Evolutionary conservation across 2,329 filamentous ascomycete species (phyloP), one percentile per base, ranked within the genome.

Genomic region (Peltaster fructicola): DNA sequence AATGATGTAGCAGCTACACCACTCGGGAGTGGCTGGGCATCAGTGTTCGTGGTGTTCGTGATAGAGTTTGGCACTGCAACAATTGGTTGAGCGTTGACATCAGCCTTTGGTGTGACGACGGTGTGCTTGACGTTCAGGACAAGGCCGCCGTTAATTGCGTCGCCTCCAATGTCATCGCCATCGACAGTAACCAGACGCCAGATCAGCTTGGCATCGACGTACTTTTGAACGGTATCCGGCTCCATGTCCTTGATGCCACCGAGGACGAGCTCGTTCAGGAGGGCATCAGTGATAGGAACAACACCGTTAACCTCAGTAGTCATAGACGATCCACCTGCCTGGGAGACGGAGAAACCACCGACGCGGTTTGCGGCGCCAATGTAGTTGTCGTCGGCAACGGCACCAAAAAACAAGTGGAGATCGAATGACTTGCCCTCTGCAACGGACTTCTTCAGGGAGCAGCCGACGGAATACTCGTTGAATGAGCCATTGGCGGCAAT

Each of bases 311-410:
- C 28, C 5, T 17, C 14, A 15, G 15, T 30, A 9, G 16, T 21
- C 4, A 13, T 15, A 22, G 16, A 23, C 10, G 20, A 21, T 2
- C 24, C 24, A n/a, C 13, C 24, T 2, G 28, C 16, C 11, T 30
- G 28, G 7, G 28, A 27, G 10, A 30, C 17, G 14, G 28, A 20
- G 16, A 30, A 27, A 22, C 28, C 28, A 7, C 28, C 28, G 14
- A 30, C 24, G 21, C 28, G 28, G 16, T 30, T 30, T 21, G 28
- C 13, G 17, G 28, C 24, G n/a, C 18, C 24, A 18, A 30, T 24
- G 15, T 30, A 30, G 21, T 27, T 25, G 14, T 20, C 21, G 24
- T 30, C 27, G 14, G 20, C 24, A 15, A 30, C 21, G 10, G 26
- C 24, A 12, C 28, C 28, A 15, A 30, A 30, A 18, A 30, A 30